Evolutionary conservation across 139 green algal species (phyloP).

Genomic region (Astrephomene gubernaculifera): DNA sequence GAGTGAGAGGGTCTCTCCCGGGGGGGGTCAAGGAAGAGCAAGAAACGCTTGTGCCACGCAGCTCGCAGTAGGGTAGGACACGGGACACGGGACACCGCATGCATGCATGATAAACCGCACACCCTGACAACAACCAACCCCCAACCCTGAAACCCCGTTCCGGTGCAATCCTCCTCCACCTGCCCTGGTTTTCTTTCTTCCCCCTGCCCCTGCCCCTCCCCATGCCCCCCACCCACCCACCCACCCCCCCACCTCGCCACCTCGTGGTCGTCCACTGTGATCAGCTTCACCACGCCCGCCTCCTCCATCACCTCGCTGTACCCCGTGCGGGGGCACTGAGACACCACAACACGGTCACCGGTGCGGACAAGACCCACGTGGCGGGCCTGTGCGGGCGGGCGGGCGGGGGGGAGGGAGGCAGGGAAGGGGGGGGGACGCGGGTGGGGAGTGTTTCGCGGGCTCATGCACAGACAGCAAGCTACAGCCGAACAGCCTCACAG

Average conservation of each 20-base stretch:
- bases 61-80: not conserved
- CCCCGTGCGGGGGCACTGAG: slow-evolving; percentile 64
- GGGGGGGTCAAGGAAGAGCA: not conserved
- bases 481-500: no score
- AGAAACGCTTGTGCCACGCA: not conserved
- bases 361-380: slow-evolving; percentile 45
- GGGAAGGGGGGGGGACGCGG: not conserved
- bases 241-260: not conserved
- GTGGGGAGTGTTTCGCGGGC: not conserved
- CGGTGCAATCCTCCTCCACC: no score
- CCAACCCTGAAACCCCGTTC: not conserved
- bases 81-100: not conserved
- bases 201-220: not conserved
- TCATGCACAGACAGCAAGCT: no score
- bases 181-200: no score
- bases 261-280: slow-evolving; percentile 53
- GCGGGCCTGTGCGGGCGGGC: slow-evolving; percentile 50
- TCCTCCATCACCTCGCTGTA: slow-evolving; percentile 60
- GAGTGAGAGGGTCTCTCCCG: not conserved
- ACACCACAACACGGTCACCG: slow-evolving; percentile 68
- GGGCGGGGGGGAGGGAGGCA: not conserved
- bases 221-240: not conserved
- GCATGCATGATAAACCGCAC: not conserved
- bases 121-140: not conserved
- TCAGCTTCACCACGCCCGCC: slow-evolving; percentile 69